Base-by-base conservation (phyloP, 1,139 yeast species). In the Blastobotrys capitulatus region DNA sequence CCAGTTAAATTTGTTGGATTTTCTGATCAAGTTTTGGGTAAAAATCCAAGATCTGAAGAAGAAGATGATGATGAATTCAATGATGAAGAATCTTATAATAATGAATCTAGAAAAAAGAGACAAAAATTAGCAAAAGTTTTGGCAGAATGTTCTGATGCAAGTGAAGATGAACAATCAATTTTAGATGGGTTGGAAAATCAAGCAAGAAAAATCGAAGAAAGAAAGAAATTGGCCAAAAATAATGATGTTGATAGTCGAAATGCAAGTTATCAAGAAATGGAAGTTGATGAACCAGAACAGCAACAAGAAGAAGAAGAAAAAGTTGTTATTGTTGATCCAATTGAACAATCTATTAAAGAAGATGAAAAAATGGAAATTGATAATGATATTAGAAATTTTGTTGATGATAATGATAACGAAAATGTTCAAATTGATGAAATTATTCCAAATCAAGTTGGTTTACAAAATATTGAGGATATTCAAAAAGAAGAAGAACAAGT, bases 1-100 rank as follows among this genome's bases (percentile, higher is more conserved):
- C 49, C 42, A 6, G 42, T 45, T 4, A 42, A 46, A 16, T 49
- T 51, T 39, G 36, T 50, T n/a, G 52, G 51, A 20, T 51, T 48
- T 41, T 48, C 49, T 15, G 34, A 29, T 29, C 44, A 42, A 16
- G 48, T 48, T 1, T 35, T 49, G 37, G 44, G 44, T 5, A 41
- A 41, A 19, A 13, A n/a, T 18, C 22, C n/a, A 13, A 22, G 44
- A 12, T 8, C 16, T 29, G 37, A 20, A 18, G 31, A 38, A 7
- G 16, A 10, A 10, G 25, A 20, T 20, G 44, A 41, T 15, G 44
- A 41, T 13, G 44, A 41, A 10, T 4, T 2, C 3, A 22, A n/a
- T 20, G 16, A 38, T 10, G 29, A 20, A 20, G 27, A 18, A 15
- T 6, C n/a, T 13, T 26, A 7, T 26, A 5, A 13, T 12, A 5